Percentiles rank a stretch among this genome's conserved stretches.
Conservation (phyloP, 2,329 filamentous ascomycete genomes). For the Trichoderma endophyticum region DNA sequence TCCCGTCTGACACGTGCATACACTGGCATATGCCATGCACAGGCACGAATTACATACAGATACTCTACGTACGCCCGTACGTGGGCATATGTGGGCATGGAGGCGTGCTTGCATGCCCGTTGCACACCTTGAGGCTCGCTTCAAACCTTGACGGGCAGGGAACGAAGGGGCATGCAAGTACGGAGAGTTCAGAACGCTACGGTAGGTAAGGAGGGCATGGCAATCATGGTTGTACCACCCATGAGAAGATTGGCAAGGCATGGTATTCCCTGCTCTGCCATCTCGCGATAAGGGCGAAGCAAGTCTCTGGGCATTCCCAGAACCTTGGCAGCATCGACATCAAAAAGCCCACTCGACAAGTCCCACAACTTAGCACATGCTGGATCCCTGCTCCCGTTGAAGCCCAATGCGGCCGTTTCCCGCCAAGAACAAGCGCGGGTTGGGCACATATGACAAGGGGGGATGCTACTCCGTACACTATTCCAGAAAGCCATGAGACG, state of each 20-base stretch:
- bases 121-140: neutral
- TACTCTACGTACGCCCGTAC: neutral
- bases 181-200: neutral
- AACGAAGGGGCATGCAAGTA: neutral
- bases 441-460: conserved; percentile 15
- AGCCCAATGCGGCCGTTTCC: conserved; percentile 9
- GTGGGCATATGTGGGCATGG: neutral
- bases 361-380: conserved; percentile 5
- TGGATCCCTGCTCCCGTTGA: conserved; percentile 11
- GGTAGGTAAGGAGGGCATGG: neutral
- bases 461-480: neutral
- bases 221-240: neutral
- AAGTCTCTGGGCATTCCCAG: neutral
- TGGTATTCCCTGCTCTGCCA: neutral
- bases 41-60: conserved; percentile 11
- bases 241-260: neutral
- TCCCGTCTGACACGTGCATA: conserved; percentile 12
- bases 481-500: conserved; percentile 11
- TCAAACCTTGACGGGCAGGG: neutral
- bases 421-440: neutral
- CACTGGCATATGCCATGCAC: conserved; percentile 4
- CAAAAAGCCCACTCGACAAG: neutral
- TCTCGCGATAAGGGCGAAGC: neutral
- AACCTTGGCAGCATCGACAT: neutral
- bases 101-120: neutral